phyloP scores from a whole-genome alignment of 805 yeast genomes.

The Vanderwaltozyma polyspora region DNA sequence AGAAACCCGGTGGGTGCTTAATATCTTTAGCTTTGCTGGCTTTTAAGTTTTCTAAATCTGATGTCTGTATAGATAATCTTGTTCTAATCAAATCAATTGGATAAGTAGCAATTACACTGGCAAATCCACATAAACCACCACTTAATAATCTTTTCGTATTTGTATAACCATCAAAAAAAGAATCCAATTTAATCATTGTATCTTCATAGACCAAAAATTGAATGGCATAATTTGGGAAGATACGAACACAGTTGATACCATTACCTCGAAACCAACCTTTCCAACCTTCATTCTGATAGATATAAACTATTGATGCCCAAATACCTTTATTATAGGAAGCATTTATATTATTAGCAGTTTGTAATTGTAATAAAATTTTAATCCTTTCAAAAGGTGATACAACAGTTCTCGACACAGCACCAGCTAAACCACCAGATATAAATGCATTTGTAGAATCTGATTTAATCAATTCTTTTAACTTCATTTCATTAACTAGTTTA shows the following conservation, averaged over 20 bases:
- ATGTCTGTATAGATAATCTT: constrained; percentile 80
- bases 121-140: constrained; percentile 74
- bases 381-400: constrained; percentile 94
- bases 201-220: constrained; percentile 80
- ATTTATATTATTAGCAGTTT: constrained; percentile 33
- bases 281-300: constrained; percentile 88
- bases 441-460: constrained; percentile 19
- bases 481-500: too few relatives aligned
- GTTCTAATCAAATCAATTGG: constrained; percentile 90
- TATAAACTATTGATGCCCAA: constrained; percentile 58
- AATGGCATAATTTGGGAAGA: constrained; percentile 89
- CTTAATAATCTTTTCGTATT: constrained; percentile 53
- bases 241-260: constrained; percentile 77
- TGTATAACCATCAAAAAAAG: constrained; percentile 18
- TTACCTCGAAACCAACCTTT: constrained; percentile 85
- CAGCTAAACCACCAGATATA: constrained; percentile 66
- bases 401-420: constrained; percentile 76
- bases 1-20: constrained; percentile 59
- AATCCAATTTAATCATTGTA: constrained; percentile 34
- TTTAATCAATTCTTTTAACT: background rate
- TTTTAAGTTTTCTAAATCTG: constrained; percentile 38
- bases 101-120: constrained; percentile 73
- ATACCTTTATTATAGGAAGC: constrained; percentile 52
- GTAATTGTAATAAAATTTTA: constrained; percentile 83
- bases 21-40: constrained; percentile 30